phyloP scores from a whole-genome alignment of 2,329 filamentous ascomycete species.

The Claviceps sp. region DNA sequence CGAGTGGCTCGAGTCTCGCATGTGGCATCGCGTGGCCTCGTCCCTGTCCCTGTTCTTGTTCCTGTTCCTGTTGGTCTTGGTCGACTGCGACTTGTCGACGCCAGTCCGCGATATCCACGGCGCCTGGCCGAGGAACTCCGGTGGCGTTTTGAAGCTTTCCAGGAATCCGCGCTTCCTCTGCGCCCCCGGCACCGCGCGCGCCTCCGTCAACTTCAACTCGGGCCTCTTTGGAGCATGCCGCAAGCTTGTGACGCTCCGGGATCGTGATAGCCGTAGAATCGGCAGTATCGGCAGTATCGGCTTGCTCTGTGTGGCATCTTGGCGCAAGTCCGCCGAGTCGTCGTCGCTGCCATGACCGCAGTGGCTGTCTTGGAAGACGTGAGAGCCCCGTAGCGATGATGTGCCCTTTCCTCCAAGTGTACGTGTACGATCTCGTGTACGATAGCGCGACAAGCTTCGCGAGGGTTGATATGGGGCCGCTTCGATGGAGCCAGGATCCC shows the following conservation, averaged over 20 bases:
- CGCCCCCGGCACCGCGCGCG: constrained; percentile 1
- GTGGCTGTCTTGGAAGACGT: constrained; percentile 15
- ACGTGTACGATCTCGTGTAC: constrained; percentile 16
- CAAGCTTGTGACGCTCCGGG: constrained; percentile 9
- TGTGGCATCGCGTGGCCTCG: neutral
- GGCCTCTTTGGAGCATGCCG: neutral
- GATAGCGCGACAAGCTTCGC: constrained; percentile 18
- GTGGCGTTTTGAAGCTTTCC: constrained; percentile 4
- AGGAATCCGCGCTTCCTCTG: constrained; percentile 4
- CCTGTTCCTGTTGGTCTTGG: neutral
- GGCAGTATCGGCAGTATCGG: neutral
- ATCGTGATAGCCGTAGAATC: constrained; percentile 5
- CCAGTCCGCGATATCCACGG: constrained; percentile 2
- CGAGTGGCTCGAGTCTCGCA: neutral
- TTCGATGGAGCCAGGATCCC: constrained; percentile 3
- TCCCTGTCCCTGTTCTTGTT: too few species aligned
- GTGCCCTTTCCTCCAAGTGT: constrained; percentile 22
- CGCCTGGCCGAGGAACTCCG: neutral
- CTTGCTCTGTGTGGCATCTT: neutral
- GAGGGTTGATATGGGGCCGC: constrained; percentile 11
- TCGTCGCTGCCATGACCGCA: constrained; percentile 1
- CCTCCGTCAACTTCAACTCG: neutral
- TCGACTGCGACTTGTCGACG: neutral
- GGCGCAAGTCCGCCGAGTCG: neutral
- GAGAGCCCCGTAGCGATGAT: constrained; percentile 17